Base-by-base conservation (phyloP, 2,329 filamentous ascomycete genomes). In the Leptodontidium sp. region DNA sequence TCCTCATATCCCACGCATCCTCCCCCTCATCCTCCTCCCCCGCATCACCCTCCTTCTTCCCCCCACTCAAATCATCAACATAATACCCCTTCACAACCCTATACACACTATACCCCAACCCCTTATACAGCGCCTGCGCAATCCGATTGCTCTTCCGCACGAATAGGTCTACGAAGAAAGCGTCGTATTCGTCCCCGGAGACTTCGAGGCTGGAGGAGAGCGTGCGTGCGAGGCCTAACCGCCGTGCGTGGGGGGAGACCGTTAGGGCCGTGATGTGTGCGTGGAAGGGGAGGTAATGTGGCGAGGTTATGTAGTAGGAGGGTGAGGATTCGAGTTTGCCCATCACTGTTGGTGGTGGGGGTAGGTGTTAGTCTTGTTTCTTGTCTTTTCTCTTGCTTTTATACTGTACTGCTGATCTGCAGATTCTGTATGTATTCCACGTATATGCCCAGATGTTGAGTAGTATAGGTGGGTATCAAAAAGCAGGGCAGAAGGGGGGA, bases 281-380 rank as follows among this genome's bases (percentile, higher is more conserved):
- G 82, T 99, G 96, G 93, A 94, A 98, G n/a, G 95, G 95, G n/a
- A 97, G 91, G 82, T 97, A 97, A 82, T 98, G 94, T 76, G 91
- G 86, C 61, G 93, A 96, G 76, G 89, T 89, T 69, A 88, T 86
- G 79, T 92, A 88, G 64, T 90, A 89, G 55, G 92, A 85, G 17
- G 92, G 91, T 65, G 93, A 97, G 72, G 93, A 90, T 84, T 98
- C 95, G 70, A 97, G 88, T 83, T 99, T 99, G 78, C 95, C 96
- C 88, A 99, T 97, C 79, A 99, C 94, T 97, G 73, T 64, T 21
- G 72, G 52, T 21, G 55, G 21, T 32, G 29, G 29, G 6, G 26
- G 55, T 24, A n/a, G 61, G 49, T 24, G 66, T 52, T 45, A 52
- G 62, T 64, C n/a, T 40, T 45, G 11, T 32, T 47, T 61, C 7